Evolutionary conservation across 768 basidiomycete species (phyloP).

Genomic region (Suillus brevipes): DNA sequence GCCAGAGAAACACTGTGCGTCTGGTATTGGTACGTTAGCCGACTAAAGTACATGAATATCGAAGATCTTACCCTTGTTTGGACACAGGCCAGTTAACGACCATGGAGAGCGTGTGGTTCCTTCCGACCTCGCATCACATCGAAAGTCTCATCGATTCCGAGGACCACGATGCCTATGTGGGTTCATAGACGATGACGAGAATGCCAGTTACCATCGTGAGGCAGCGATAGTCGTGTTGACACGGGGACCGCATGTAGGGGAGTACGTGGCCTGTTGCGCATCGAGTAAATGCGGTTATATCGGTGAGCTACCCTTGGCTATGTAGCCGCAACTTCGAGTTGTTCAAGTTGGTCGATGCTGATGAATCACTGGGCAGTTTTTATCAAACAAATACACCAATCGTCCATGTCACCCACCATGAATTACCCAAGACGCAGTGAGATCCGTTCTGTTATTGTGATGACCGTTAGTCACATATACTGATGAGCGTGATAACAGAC

Average conservation of each 20-base stretch:
- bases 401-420: not conserved
- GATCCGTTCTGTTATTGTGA: not conserved
- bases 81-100: not conserved
- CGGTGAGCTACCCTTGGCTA: not conserved
- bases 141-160: conserved; percentile 1
- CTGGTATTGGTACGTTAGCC: not conserved
- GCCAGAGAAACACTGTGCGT: not conserved
- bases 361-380: not conserved
- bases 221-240: not conserved
- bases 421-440: not conserved
- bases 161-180: too few relatives aligned
- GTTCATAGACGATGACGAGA: not conserved
- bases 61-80: not conserved
- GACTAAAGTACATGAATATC: not conserved
- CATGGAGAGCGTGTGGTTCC: not conserved
- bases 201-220: not conserved
- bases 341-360: not conserved
- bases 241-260: not conserved
- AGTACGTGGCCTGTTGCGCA: not conserved
- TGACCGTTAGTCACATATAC: not conserved
- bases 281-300: not conserved
- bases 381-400: not conserved
- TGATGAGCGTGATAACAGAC: not conserved
- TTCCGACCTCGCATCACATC: not conserved
- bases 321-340: not conserved